Base-by-base conservation (phyloP, 768 basidiomycete genomes). In the Clitopilus hobsonii region DNA sequence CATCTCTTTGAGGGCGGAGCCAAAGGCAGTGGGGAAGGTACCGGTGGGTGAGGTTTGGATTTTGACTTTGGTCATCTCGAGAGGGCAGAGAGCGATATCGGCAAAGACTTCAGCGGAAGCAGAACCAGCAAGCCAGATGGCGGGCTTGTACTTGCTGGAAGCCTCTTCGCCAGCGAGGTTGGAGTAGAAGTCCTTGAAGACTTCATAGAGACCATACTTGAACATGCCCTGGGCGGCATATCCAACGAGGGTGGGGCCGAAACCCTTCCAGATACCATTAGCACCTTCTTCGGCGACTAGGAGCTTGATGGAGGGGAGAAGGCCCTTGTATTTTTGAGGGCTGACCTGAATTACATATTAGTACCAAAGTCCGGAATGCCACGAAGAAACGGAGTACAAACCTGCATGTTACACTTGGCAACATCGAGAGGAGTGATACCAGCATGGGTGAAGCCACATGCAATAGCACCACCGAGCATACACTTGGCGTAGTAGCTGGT, bases 121-220 rank as follows among this genome's bases (percentile, higher is more conserved):
- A 55, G 94, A 95, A 69, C 91, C 91, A 24, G 85, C 92, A 60
- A 94, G 85, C 91, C 94, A 97, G 74, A 98, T 94, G 56, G 80
- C 79, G 59, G 88, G 86, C 77, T 91, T 91, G 83, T 91, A 92
- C 63, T 91, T 85, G 54, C 80, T 71, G 23, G 89, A 69, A 38
- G 81, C 74, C 68, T 93, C 90, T 71, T 95, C 86, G 52, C 94
- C 94, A 58, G 92, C 86, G 60, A 88, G 67, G 82, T 94, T 94
- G 80, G 85, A 85, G 82, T 94, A 95, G 60, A 67, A 56, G 71
- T 97, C 94, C 81, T 96, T 98, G 89, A 95, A 98, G 67, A 89
- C 71, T 75, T 98, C 94, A 71, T 97, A 97, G 70, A 95, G 90
- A 77, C 95, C 95, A 71, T 92, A 97, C 76, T 98, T 98, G 88